Base-by-base conservation (phyloP, 2,329 filamentous ascomycete genomes). In the Pseudomassariella vexata region DNA sequence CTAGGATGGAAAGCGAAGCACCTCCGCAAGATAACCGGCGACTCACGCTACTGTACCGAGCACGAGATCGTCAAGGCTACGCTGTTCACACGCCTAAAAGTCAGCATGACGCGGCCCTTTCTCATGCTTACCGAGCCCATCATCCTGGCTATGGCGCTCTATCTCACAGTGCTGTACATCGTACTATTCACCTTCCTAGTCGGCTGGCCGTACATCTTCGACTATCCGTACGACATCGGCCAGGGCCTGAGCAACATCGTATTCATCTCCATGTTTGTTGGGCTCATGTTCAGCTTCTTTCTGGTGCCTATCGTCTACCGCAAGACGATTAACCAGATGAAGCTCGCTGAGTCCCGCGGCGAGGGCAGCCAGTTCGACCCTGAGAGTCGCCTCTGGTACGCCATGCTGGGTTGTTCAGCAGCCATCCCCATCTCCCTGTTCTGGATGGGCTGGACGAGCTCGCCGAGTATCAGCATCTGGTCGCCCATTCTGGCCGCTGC, bases 1-100 rank as follows among this genome's bases (percentile, higher is more conserved):
- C 54, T 84, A 19, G 67, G 73, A 34, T 63, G 64, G 39, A 83
- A 82, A 46, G 80, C 79, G 3, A 57, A 62, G 18, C 68, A 66
- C 40, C 56, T 80, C 34, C 70, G 80, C 28, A 58, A 67, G 42
- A 70, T 79, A 39, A 83, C 76, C 0, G 74, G 76, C 4, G 71
- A 82, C 37, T 55, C 65, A n/a, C 62, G 70, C 28, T 84, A 73
- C 58, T 63, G 66, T 31, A 79, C 79, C 7, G 71, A 77, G 6
- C 79, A 82, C 34, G 80, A 84, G 52, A 72, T 70, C 32, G 52
- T 74, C 3, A 40, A 43, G 4, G 45, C 47, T 41, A 60, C 76
- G 28, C 62, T 71, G 23, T 76, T 76, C 4, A 71, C 82, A 28
- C 49, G 60, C 3, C 55, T 61, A 9, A 70, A 65, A 1, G 52